A percentile compares a stretch with the other conserved stretches of the same genome.
phyloP scores from a whole-genome alignment of 208 protist genomes.

The Naegleria lovaniensis region DNA sequence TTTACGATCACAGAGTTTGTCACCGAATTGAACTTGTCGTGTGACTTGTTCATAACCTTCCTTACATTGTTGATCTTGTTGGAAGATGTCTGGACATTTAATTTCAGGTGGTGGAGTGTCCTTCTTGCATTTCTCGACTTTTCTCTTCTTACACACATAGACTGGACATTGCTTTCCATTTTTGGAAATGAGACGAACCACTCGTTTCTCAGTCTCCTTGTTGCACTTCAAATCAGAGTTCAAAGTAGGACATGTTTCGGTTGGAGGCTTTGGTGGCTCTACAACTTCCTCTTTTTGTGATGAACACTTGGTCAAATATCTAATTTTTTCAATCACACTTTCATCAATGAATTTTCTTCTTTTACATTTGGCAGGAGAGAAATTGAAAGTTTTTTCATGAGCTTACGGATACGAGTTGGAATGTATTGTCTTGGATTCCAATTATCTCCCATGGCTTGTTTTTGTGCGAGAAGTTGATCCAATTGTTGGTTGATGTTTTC shows the following conservation, averaged over 20 bases:
- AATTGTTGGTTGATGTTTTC: too few relatives aligned
- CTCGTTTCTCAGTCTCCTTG: neutral
- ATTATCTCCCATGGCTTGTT: neutral
- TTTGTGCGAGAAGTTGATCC: neutral
- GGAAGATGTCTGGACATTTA: neutral
- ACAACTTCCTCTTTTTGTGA: neutral
- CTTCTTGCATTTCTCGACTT: neutral
- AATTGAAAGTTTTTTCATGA: neutral
- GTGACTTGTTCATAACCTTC: neutral
- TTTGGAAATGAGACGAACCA: neutral
- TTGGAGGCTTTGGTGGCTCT: too few relatives aligned
- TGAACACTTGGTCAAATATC: neutral
- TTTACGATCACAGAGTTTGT: neutral
- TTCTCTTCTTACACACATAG: neutral
- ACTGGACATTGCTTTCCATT: neutral
- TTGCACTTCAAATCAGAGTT: neutral
- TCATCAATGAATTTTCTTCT: neutral
- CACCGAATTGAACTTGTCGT: neutral
- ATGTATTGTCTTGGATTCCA: neutral
- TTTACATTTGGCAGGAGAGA: neutral
- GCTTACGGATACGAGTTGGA: neutral
- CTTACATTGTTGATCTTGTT: neutral
- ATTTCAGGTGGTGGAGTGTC: neutral
- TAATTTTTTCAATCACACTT: neutral
- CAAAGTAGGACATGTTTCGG: neutral